A percentile compares a stretch with the other conserved stretches of the same genome.
These are phyloP conservation scores for Allomyces macrogynus DNA, from an alignment of 192 early-diverging fungal genomes.

Conservation along the genomic window DNA sequence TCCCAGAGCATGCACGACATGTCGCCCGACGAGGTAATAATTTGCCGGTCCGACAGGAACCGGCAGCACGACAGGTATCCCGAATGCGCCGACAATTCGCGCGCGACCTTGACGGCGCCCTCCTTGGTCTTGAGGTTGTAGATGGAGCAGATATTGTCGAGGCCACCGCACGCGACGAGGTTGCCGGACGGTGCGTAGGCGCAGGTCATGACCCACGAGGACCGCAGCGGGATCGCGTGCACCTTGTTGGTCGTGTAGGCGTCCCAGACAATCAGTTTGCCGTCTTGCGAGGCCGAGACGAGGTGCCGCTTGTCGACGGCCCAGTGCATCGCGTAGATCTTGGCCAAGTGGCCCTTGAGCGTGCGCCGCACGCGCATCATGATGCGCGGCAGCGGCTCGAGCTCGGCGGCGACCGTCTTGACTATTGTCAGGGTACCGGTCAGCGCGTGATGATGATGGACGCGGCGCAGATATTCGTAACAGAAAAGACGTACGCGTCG, in stretches of 20 bases:
- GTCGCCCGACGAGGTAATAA: constrained; percentile 87
- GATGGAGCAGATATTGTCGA: constrained; percentile 98
- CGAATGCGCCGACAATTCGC: constrained; percentile 89
- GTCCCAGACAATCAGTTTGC: constrained; percentile 99
- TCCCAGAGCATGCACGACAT: constrained; percentile 99
- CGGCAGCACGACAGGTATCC: constrained; percentile 96
- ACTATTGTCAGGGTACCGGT: too few species aligned
- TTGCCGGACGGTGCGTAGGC: constrained; percentile 95
- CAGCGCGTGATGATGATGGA: too few species aligned
- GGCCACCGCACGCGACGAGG: constrained; percentile 97
- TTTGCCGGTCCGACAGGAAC: constrained; percentile 87
- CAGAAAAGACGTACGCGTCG: constrained; percentile 51
- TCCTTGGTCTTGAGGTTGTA: constrained; percentile 93
- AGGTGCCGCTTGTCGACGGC: constrained; percentile 90
- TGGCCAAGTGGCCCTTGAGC: constrained; percentile 94
- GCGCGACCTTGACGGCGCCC: constrained; percentile 77
- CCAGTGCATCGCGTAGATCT: constrained; percentile 99
- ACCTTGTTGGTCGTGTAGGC: constrained; percentile 98
- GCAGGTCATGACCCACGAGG: constrained; percentile 99
- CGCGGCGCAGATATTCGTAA: too few species aligned
- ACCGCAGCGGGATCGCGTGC: constrained; percentile 92
- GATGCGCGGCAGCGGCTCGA: constrained; percentile 71
- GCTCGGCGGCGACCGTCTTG: constrained; percentile 57
- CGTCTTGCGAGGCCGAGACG: constrained; percentile 96
- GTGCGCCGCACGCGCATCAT: constrained; percentile 91